phyloP scores from a whole-genome alignment of 345 rosid species.

The Salix exigua region DNA sequence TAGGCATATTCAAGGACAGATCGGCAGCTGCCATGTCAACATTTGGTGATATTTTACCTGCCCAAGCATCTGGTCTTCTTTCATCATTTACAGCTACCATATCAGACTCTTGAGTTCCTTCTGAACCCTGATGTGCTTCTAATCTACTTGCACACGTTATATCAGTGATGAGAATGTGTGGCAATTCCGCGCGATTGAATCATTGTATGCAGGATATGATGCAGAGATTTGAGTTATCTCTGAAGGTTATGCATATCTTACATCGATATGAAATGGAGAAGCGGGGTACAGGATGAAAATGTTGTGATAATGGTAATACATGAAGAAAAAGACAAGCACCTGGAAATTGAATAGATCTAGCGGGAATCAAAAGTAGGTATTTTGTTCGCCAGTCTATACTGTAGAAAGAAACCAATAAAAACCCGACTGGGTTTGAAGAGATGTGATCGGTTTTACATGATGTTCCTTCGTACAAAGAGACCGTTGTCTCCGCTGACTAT shows the following conservation, averaged over 20 bases:
- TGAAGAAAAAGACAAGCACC: not conserved
- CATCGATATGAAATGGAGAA: not conserved
- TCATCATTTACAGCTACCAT: conserved; percentile 82
- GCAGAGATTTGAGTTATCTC: not conserved
- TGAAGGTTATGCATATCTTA: not conserved
- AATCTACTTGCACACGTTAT: not conserved
- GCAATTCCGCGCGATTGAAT: not conserved
- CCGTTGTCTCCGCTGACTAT: not conserved
- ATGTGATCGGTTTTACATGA: not conserved
- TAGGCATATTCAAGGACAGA: conserved; percentile 93
- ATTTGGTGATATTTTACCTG: conserved; percentile 92
- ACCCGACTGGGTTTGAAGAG: not conserved
- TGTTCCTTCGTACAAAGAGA: not conserved
- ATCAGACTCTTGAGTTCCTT: conserved; percentile 23
- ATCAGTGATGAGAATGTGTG: not conserved
- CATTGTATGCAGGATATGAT: not conserved
- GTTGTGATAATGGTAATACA: not conserved
- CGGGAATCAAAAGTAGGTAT: not conserved
- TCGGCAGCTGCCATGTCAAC: conserved; percentile 95
- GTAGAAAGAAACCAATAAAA: not conserved
- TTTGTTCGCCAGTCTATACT: not conserved
- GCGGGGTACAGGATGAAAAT: not conserved
- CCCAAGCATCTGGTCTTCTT: conserved; percentile 94
- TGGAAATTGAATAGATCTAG: not conserved
- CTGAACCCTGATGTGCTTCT: not conserved